Evolutionary conservation across 257 asterid genomes (phyloP).

Genomic region (Plantago elongata): DNA sequence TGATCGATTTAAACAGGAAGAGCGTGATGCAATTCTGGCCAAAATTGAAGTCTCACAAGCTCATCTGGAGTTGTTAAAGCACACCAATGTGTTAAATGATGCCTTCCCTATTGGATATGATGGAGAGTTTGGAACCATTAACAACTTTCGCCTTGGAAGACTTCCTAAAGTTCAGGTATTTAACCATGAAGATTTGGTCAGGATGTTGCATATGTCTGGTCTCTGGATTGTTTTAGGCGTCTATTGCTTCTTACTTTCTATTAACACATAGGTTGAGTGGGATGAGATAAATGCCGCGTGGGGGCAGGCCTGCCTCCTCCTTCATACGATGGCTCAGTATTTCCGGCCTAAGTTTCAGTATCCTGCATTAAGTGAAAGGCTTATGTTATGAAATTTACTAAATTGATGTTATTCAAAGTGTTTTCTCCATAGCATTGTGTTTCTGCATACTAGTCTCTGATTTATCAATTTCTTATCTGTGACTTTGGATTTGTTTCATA

Average conservation of each 20-base stretch:
- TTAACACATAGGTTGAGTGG: conserved; percentile 82
- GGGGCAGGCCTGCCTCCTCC: conserved; percentile 99
- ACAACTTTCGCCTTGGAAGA: conserved; percentile 97
- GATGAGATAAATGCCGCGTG: conserved; percentile 99
- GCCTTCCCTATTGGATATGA: conserved; percentile 95
- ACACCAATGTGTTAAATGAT: conserved; percentile 82
- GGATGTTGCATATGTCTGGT: conserved; percentile 10
- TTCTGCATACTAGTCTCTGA: not conserved
- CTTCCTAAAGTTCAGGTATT: conserved; percentile 87
- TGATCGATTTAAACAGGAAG: conserved; percentile 51
- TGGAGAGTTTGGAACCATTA: conserved; percentile 96
- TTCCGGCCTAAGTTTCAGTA: conserved; percentile 93
- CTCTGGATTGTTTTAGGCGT: conserved; percentile 8
- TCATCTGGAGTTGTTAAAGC: conserved; percentile 81
- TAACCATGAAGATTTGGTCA: conserved; percentile 19
- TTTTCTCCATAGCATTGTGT: not conserved
- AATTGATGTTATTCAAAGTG: not conserved
- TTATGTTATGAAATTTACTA: too few species aligned
- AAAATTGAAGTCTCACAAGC: conserved; percentile 98
- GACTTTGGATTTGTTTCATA: conserved; percentile 6
- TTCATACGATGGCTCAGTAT: conserved; percentile 96
- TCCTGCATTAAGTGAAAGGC: conserved; percentile 30
- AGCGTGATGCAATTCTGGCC: conserved; percentile 85
- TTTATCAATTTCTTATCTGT: not conserved
- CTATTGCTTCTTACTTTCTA: not conserved